Base-by-base conservation (phyloP, 257 asterid species). In the Jacaranda mimosifolia region DNA sequence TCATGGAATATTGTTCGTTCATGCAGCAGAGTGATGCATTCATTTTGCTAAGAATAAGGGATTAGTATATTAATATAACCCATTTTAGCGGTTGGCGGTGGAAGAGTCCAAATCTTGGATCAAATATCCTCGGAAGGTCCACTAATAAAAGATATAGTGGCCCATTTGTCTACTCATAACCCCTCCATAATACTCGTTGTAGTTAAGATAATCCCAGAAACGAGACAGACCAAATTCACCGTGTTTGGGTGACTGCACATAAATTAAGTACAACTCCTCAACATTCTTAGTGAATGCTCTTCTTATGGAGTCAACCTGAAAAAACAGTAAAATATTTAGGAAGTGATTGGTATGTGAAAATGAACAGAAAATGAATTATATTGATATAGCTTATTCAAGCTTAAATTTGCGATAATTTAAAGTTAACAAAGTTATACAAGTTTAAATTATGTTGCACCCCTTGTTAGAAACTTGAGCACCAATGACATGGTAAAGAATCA, bases 201-300 rank as follows among this genome's bases (percentile, higher is more conserved):
- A 88, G 55, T 93, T 87, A 64, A 95, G 96, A 83, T 64, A 83
- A 75, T 90, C 97, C 99, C 99, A 95, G 83, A 95, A 90, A 85
- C 87, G 85, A 58, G 91, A 78, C 57, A 91, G 72, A 40, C 97
- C 88, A 36, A 82, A 84, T 73, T 91, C 97, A 8, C 87, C 88
- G 14, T 90, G 97, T 76, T 88, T 93, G 59, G 97, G 96, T 35
- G 92, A 87, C 79, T 82, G 91, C 77, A 87, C 89, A 85, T 91
- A 78, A 68, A 88, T 79, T 19, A 80, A 65, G 83, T 88, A 86
- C 79, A 93, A 74, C 70, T 95, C 98, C 68, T 85, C 83, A 14
- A 93, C 79, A 72, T 87, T 91, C 86, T 86, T 82, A 5, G 55
- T 42, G 75, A 96, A 89, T 42, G 85, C 73, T 76, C 75, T 85